Conservation (phyloP, 2,329 filamentous ascomycete genomes). For the Pseudogymnoascus sp. region DNA sequence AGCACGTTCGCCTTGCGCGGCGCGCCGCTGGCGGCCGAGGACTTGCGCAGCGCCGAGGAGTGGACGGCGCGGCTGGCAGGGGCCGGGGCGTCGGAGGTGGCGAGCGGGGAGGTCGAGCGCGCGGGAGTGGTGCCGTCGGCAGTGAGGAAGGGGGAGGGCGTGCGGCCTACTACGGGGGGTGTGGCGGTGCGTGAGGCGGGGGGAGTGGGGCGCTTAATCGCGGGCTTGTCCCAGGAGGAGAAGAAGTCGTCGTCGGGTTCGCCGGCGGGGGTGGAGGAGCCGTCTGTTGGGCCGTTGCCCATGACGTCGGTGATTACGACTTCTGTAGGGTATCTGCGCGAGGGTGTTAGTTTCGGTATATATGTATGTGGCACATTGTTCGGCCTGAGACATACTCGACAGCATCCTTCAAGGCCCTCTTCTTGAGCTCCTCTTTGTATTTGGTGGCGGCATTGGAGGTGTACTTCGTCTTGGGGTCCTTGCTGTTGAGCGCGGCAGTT, state of each 20-base stretch:
- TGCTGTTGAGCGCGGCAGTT: constrained; percentile 86
- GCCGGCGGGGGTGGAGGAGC: constrained; percentile 66
- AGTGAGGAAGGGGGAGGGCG: constrained; percentile 83
- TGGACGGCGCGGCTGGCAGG: constrained; percentile 65
- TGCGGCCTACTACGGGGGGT: constrained; percentile 70
- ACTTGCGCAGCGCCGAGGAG: constrained; percentile 76
- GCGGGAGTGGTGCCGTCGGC: constrained; percentile 60
- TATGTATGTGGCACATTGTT: neutral
- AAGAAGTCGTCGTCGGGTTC: constrained; percentile 93
- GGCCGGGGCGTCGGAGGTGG: constrained; percentile 51
- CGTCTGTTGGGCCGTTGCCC: constrained; percentile 51
- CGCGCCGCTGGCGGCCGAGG: constrained; percentile 46
- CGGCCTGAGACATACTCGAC: constrained; percentile 56
- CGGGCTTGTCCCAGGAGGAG: constrained; percentile 96
- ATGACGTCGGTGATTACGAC: constrained; percentile 72
- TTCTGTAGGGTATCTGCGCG: constrained; percentile 65
- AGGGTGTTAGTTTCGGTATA: constrained; percentile 17
- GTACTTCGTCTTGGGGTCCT: constrained; percentile 95
- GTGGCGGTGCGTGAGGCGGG: constrained; percentile 85
- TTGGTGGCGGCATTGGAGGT: constrained; percentile 87
- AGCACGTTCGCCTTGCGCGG: constrained; percentile 80
- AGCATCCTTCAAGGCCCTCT: constrained; percentile 72
- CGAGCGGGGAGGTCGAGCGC: constrained; percentile 78
- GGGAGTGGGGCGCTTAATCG: constrained; percentile 92
- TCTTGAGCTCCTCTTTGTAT: constrained; percentile 95